Conservation (phyloP, 257 asterid genomes). For the Henckelia pumila region DNA sequence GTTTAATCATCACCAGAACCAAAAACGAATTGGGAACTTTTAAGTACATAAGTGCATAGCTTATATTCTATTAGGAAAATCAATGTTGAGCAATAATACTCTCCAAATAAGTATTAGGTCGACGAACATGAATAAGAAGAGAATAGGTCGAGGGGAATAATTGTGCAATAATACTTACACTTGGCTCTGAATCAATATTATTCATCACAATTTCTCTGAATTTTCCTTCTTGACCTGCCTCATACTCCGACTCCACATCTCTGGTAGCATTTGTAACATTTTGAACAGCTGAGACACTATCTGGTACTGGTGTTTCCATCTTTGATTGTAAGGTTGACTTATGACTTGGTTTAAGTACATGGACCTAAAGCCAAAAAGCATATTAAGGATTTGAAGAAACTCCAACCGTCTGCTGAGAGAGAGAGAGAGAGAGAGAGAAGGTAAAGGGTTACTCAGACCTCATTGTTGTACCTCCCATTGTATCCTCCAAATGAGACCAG, state of each 20-base stretch:
- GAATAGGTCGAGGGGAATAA: slow-evolving; percentile 5
- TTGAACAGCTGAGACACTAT: slow-evolving; percentile 89
- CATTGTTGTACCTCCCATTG: slow-evolving; percentile 95
- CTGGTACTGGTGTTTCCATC: slow-evolving; percentile 68
- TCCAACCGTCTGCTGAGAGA: slow-evolving; percentile 9
- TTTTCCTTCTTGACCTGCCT: slow-evolving; percentile 79
- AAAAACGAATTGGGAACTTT: slow-evolving; percentile 13
- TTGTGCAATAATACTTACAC: slow-evolving; percentile 40
- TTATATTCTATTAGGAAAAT: slow-evolving; percentile 7
- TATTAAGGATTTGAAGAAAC: slow-evolving; percentile 23
- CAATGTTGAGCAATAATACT: background rate
- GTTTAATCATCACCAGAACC: background rate
- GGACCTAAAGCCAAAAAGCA: slow-evolving; percentile 47
- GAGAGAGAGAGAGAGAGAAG: too few species aligned
- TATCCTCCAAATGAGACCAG: slow-evolving; percentile 97
- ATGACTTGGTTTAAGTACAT: slow-evolving; percentile 93
- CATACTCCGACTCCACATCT: slow-evolving; percentile 77
- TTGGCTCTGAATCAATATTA: slow-evolving; percentile 50
- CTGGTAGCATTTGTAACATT: slow-evolving; percentile 78
- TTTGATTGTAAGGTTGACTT: slow-evolving; percentile 80
- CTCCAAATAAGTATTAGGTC: slow-evolving; percentile 7
- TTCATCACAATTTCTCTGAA: slow-evolving; percentile 67
- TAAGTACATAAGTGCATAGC: background rate
- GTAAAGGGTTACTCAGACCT: slow-evolving; percentile 48
- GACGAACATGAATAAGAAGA: slow-evolving; percentile 3